phyloP scores from a whole-genome alignment of 73 alveolate species.

The Paramecium sexaurelia region DNA sequence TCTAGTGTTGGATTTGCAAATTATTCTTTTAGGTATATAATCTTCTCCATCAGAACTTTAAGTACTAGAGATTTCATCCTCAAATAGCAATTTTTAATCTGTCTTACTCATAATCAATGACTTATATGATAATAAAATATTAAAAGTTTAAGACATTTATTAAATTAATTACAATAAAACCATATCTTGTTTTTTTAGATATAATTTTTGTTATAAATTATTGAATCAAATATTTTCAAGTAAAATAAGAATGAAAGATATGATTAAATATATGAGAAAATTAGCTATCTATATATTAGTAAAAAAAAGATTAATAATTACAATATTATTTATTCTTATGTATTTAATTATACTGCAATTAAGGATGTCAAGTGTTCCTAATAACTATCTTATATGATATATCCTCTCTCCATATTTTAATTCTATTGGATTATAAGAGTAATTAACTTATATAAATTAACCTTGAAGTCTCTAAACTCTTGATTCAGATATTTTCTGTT shows the following conservation, averaged over 20 bases:
- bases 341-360: background rate
- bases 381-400: background rate
- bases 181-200: background rate
- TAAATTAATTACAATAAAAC: background rate
- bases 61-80: constrained; percentile 3
- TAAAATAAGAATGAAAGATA: background rate
- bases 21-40: background rate
- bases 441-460: too few species aligned
- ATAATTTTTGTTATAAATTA: background rate
- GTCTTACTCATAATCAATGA: background rate
- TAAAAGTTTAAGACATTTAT: background rate
- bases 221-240: background rate
- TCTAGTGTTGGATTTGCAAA: background rate
- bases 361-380: constrained; percentile 22
- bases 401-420: constrained; percentile 13
- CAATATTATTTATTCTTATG: background rate
- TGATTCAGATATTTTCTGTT: too few species aligned
- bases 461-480: too few species aligned
- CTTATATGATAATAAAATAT: background rate
- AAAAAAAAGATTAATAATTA: background rate
- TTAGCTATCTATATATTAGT: background rate
- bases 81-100: background rate
- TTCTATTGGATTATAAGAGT: too few species aligned
- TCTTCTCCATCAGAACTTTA: background rate
- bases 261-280: background rate